Evolutionary conservation across 2,329 filamentous ascomycete species (phyloP).

Genomic region (Graphiopsis chlorocephala): DNA sequence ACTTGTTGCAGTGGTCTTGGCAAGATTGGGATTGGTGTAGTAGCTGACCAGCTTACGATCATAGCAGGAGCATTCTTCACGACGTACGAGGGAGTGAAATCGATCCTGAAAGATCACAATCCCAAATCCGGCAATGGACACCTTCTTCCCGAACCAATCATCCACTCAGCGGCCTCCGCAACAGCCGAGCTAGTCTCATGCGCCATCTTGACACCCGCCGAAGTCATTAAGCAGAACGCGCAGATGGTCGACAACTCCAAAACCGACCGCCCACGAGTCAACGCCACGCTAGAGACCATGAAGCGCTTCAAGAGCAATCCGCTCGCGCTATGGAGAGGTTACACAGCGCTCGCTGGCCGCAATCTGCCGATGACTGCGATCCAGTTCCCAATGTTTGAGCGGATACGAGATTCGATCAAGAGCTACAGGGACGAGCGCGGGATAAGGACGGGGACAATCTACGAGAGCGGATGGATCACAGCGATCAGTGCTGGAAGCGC

Average conservation of each 20-base stretch:
- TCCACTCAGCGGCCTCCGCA: constrained; percentile 72
- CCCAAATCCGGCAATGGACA: constrained; percentile 41
- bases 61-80: constrained; percentile 83
- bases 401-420: constrained; percentile 57
- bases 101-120: constrained; percentile 53
- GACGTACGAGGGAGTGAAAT: constrained; percentile 78
- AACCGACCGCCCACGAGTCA: constrained; percentile 33
- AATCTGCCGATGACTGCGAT: constrained; percentile 86
- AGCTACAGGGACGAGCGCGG: constrained; percentile 42
- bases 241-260: constrained; percentile 65
- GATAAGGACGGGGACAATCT: constrained; percentile 44
- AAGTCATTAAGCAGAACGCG: constrained; percentile 91
- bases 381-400: constrained; percentile 85
- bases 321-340: constrained; percentile 64
- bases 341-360: constrained; percentile 74
- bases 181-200: constrained; percentile 81
- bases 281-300: constrained; percentile 57
- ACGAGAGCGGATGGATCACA: constrained; percentile 69
- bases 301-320: constrained; percentile 55
- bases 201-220: constrained; percentile 80
- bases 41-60: constrained; percentile 8
- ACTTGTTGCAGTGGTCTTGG: neutral
- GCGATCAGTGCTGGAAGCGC: constrained; percentile 71
- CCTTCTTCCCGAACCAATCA: constrained; percentile 62
- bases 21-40: neutral